phyloP scores from a whole-genome alignment of 2,329 filamentous ascomycete genomes.

The Leptodontidium sp. region DNA sequence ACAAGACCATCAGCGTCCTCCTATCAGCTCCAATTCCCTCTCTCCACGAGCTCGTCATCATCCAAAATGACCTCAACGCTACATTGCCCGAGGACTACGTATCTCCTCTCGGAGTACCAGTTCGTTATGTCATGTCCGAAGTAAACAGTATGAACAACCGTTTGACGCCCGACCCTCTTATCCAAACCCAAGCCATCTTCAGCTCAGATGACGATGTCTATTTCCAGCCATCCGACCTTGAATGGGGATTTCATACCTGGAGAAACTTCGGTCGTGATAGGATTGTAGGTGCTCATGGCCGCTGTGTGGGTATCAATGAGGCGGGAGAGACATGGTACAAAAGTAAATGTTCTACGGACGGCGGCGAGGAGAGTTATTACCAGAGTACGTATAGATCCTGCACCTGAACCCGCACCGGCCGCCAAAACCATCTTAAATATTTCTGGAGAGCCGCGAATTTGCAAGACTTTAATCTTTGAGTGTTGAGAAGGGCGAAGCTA shows the following conservation, averaged over 20 bases:
- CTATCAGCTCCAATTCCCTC: not conserved
- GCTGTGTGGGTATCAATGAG: not conserved
- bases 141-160: conserved; percentile 12
- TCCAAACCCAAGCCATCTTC: conserved; percentile 12
- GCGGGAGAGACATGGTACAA: not conserved
- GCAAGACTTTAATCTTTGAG: not conserved
- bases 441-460: not conserved
- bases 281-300: conserved; percentile 15
- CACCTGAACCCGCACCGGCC: not conserved
- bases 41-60: conserved; percentile 12
- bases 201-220: conserved; percentile 11
- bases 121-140: not conserved
- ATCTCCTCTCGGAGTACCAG: not conserved
- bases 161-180: not conserved
- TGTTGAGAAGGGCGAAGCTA: not conserved
- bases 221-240: not conserved
- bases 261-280: not conserved
- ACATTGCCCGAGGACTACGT: not conserved
- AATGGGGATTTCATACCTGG: conserved; percentile 11
- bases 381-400: not conserved
- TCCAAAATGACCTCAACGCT: conserved; percentile 2
- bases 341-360: not conserved
- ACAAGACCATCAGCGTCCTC: not conserved
- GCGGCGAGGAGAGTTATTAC: not conserved
- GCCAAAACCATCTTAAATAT: too few relatives aligned